These are phyloP conservation scores for Setomelanomma holmii DNA, from an alignment of 2,329 filamentous ascomycete species.

Conservation along the genomic window DNA sequence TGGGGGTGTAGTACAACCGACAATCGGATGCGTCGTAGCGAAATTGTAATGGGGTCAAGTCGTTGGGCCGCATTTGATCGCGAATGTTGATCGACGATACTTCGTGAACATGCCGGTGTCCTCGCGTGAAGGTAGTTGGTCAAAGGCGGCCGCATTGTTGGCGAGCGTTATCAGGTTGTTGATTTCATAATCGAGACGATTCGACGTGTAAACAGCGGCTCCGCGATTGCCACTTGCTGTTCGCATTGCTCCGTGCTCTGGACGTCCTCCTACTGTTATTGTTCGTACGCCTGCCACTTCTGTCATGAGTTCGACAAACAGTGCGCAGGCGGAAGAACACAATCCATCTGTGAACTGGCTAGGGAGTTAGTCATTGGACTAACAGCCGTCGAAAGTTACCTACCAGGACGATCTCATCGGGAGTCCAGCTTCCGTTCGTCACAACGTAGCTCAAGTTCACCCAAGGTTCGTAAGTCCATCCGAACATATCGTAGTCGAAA, in stretches of 20 bases:
- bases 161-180: conserved; percentile 1
- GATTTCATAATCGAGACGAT: conserved; percentile 46
- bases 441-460: conserved; percentile 1
- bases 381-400: neutral
- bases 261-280: conserved; percentile 64
- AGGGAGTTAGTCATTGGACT: neutral
- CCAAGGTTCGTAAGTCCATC: conserved; percentile 1
- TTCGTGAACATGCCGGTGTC: conserved; percentile 25
- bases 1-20: conserved; percentile 42
- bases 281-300: conserved; percentile 57
- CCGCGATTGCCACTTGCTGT: conserved; percentile 64
- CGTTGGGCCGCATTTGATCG: conserved; percentile 38
- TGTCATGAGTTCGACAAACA: conserved; percentile 59
- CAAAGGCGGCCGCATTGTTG: conserved; percentile 8
- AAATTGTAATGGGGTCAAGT: conserved; percentile 41
- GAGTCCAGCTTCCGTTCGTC: neutral
- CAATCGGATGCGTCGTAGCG: conserved; percentile 44
- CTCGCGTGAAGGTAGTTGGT: neutral
- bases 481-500: conserved; percentile 2
- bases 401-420: conserved; percentile 40
- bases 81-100: conserved; percentile 39
- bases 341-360: conserved; percentile 58
- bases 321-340: conserved; percentile 65
- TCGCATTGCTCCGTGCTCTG: conserved; percentile 49
- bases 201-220: conserved; percentile 41